Evolutionary conservation across 805 yeast genomes (phyloP).

Genomic region (Saccharomycopsis olivae): DNA sequence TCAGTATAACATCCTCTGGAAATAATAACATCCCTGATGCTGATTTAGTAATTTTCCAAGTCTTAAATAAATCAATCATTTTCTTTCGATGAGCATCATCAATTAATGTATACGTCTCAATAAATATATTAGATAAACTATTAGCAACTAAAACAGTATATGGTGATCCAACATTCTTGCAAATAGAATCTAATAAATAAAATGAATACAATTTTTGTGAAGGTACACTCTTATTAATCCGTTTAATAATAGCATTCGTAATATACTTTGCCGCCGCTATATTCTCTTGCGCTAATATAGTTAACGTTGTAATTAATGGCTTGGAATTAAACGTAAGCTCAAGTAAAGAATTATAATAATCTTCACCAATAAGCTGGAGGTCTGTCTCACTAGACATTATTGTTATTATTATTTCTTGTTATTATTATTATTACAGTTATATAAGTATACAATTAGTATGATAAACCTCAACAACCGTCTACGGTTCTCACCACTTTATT

Average conservation of each 20-base stretch:
- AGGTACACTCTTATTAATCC: constrained; percentile 73
- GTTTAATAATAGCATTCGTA: constrained; percentile 58
- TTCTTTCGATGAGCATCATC: constrained; percentile 66
- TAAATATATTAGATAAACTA: constrained; percentile 58
- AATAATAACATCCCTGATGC: constrained; percentile 62
- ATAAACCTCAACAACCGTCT: no score
- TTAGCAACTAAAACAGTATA: constrained; percentile 71
- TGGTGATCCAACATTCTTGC: constrained; percentile 85
- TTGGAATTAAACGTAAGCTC: constrained; percentile 82
- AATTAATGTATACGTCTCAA: constrained; percentile 68
- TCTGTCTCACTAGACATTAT: constrained; percentile 19
- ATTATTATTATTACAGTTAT: no score
- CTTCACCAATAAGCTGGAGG: constrained; percentile 30
- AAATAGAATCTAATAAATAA: constrained; percentile 81
- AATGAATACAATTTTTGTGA: constrained; percentile 74
- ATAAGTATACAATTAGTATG: no score
- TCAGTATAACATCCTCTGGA: constrained; percentile 54
- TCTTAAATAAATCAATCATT: constrained; percentile 66
- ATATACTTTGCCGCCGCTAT: constrained; percentile 67
- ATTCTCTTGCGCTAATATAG: constrained; percentile 81
- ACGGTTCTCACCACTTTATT: no score
- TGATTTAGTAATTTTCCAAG: constrained; percentile 71
- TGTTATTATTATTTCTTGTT: no score
- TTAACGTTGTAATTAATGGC: constrained; percentile 79
- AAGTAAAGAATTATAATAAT: constrained; percentile 58